Base-by-base conservation (phyloP, 2,329 filamentous ascomycete genomes). In the Nothomitra cinnamomea region DNA sequence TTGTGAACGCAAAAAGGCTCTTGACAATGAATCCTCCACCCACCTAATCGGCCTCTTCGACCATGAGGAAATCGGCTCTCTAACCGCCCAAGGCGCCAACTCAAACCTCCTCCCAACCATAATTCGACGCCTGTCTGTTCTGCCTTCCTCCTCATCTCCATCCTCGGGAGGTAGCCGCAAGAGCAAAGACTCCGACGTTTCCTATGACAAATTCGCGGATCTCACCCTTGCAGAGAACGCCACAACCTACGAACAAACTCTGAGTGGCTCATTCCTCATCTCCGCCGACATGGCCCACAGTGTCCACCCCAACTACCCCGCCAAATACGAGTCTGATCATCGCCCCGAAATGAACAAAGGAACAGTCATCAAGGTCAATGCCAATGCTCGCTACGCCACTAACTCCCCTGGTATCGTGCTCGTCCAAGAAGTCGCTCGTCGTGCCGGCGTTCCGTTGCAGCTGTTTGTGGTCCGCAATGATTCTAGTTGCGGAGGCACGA, bases 201-300 rank as follows among this genome's bases (percentile, higher is more conserved):
- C 79, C 1, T 87, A 83, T 67, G 80, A 83, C 59, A 74, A 71
- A 57, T 60, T 75, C 68, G 72, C 54, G 56, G 28, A 32, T 32
- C 28, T 32, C 28, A 32, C 28, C 28, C 28, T 32, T 32, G 28
- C 28, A 32, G 81, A 85, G 59, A 70, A 83, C 13, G 72, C 80
- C 5, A 95, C 89, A 1, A 87, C 88, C 35, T 95, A 88, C 65
- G 92, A 98, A 70, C 90, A 96, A 72, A 92, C 87, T 1, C 76
- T 95, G 52, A 79, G 88, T 4, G 85, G 84, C 25, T 95, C 88
- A 1, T 95, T 98, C 76, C 80, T 98, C 56, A 76, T 98, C 58
- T 95, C 87, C 4, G 92, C 92, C 52, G 92, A 98, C 66, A 96
- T 98, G 92, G 89, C 92, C 1, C 92, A 98, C 71, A 85, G 85